These are phyloP conservation scores for Yamadazyma blattariae DNA, from an alignment of 1,139 yeast genomes.

Conservation along the genomic window DNA sequence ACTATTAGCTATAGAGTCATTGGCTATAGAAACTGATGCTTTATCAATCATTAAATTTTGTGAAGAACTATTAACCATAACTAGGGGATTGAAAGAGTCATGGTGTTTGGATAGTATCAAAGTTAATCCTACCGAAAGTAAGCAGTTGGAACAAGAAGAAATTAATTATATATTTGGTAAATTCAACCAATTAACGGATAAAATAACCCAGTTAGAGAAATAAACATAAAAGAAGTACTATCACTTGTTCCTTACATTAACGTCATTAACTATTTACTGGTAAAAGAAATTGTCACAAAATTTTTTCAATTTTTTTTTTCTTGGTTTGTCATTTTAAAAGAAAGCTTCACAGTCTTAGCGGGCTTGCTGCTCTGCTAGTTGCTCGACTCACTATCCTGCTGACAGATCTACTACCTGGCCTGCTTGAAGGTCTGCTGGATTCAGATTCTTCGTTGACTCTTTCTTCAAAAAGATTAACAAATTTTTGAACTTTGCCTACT, in stretches of 20 bases:
- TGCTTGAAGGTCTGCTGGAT: conserved; percentile 6
- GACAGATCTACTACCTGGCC: conserved; percentile 6
- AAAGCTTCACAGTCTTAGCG: conserved; percentile 2
- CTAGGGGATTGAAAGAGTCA: conserved; percentile 49
- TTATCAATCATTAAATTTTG: conserved; percentile 49
- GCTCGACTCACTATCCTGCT: conserved; percentile 5
- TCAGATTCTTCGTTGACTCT: conserved; percentile 20
- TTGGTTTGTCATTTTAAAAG: no score
- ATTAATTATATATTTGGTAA: conserved; percentile 29
- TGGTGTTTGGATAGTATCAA: conserved; percentile 58
- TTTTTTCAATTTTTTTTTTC: no score
- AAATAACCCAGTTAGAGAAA: conserved; percentile 20
- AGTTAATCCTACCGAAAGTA: conserved; percentile 20
- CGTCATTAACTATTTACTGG: conserved; percentile 4
- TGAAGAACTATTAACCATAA: conserved; percentile 50
- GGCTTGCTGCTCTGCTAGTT: conserved; percentile 5
- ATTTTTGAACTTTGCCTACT: conserved; percentile 49
- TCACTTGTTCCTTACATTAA: conserved; percentile 2
- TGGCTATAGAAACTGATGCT: conserved; percentile 55
- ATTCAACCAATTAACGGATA: conserved; percentile 40
- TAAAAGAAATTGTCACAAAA: no score
- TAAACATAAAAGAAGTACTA: no score
- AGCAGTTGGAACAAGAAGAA: conserved; percentile 20
- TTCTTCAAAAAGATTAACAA: conserved; percentile 46
- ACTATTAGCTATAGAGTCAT: conserved; percentile 50